Base-by-base conservation (phyloP, 164 flowering plant genomes). In the Saururus chinensis region DNA sequence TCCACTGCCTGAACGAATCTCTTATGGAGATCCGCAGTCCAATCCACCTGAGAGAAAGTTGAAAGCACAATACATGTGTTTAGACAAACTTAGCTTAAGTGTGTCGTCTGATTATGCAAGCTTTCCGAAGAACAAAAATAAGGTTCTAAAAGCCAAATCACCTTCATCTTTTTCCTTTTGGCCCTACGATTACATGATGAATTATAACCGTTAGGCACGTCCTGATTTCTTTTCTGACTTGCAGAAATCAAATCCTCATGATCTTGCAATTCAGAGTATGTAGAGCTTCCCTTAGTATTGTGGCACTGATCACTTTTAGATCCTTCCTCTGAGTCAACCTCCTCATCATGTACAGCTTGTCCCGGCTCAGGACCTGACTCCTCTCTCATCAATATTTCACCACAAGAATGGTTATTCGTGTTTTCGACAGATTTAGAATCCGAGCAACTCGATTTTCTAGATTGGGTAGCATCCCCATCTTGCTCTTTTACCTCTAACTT, bases 21-120 rank as follows among this genome's bases (percentile, higher is more conserved):
- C 61, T 81, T 82, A 74, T 89, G 96, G 63, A 89, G 75, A 10
- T 89, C 96, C n/a, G 85, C 74, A 0, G 91, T 84, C 96, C 96
- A 87, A 65, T 87, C 96, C 51, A 89, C 91, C 93, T 89, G 80
- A 61, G 65, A 42, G 17, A 20, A 9, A 30, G 22, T 17, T 58
- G 60, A 40, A 58, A 37, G 22, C 25, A 45, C 17, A 45, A 7
- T 2, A 45, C 11, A 45, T 45, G 17, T 45, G 16, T 12, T 12
- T 45, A 45, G 49, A 24, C 58, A 6, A 24, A 55, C 19, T 55
- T 55, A 10, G 26, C 26, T 20, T 4, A 21, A 54, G 16, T 20
- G 1, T 20, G 24, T 24, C 24, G 19, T 53, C 54, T 17, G 13
- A 21, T 20, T 26, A 30, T 57, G 37, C 5, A 57, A 30, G 17